Evolutionary conservation across 768 basidiomycete species (phyloP), one percentile per base, ranked within the genome.

Genomic region (Phanerochaete carnosa): DNA sequence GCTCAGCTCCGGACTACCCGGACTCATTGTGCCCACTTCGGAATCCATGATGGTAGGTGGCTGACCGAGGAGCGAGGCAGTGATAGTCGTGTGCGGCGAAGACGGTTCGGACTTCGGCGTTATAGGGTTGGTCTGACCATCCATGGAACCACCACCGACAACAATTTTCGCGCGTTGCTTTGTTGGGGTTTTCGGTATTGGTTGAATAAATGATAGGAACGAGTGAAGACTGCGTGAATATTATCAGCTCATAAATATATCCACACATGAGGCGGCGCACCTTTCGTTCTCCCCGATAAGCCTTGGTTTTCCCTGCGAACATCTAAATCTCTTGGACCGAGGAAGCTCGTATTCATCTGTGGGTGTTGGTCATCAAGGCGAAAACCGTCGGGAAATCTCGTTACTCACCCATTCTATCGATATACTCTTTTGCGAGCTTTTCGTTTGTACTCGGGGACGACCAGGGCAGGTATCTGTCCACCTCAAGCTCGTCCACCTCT

Each of bases 301-400:
- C 64, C 30, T 35, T 56, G 45, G 68, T 61, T 35, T 51, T 9
- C 30, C 16, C 1, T 22, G 19, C 12, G 35, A 61, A 5, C 77
- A 79, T 16, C 84, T 82, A 22, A 84, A 76, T 60, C 76, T 78
- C 55, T 77, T 76, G 11, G 74, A 70, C 9, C 84, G 79, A 3
- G 88, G 84, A 30, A 90, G 79, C 51, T 81, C 73, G 26, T 80
- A 68, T 52, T 80, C 81, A 39, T 85, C 85, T 86, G 45, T 26
- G 23, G 29, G 33, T 46, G 54, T 47, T 22, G 52, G 45, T 54
- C 6, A 54, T 25, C 35, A 3, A 12, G 45, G 22, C 72, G 69
- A 13, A 12, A 54, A 37, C 9, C 6, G 45, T 19, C 3, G 7
- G 22, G 5, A 29, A 33, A 37, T 19, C 6, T 45, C 30, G 22